Evolutionary conservation across 495 filamentous ascomycete genomes (phyloP).

Genomic region (Lichina pygmaea): DNA sequence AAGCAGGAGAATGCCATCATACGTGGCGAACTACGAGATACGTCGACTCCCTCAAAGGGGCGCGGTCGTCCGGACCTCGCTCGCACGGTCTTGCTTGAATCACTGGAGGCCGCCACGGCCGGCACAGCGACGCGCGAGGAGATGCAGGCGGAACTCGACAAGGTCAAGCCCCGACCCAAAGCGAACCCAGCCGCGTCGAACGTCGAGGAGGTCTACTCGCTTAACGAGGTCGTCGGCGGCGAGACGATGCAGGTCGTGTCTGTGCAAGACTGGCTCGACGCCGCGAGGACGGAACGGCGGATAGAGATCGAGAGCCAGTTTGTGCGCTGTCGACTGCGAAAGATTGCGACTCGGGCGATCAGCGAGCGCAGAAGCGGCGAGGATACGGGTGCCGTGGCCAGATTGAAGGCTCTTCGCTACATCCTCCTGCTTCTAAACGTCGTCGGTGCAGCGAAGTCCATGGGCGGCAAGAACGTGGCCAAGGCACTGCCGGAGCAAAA

Average conservation of each 20-base stretch:
- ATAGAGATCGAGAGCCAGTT: constrained; percentile 17
- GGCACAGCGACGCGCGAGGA: constrained; percentile 30
- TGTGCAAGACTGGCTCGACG: constrained; percentile 18
- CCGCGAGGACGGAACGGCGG: constrained; percentile 24
- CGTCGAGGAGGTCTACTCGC: constrained; percentile 59
- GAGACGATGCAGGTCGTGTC: neutral
- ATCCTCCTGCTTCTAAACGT: constrained; percentile 39
- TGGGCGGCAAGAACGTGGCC: constrained; percentile 8
- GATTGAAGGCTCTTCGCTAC: constrained; percentile 38
- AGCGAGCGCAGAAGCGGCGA: constrained; percentile 5
- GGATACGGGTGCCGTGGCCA: constrained; percentile 22
- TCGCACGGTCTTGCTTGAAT: constrained; percentile 5
- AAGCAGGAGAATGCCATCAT: constrained; percentile 55
- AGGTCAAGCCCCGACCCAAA: constrained; percentile 48
- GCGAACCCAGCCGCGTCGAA: constrained; percentile 44
- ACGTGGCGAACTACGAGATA: constrained; percentile 10
- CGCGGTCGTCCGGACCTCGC: constrained; percentile 27
- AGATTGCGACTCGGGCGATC: neutral
- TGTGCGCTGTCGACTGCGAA: constrained; percentile 5
- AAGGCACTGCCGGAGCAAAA: constrained; percentile 13
- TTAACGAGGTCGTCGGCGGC: constrained; percentile 32
- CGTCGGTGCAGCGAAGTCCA: constrained; percentile 12
- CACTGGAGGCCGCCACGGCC: constrained; percentile 22
- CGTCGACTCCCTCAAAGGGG: constrained; percentile 5
- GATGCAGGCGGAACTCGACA: constrained; percentile 38